Base-by-base conservation (phyloP, 1,284 basidiomycete species). In the Puccinia polysora region DNA sequence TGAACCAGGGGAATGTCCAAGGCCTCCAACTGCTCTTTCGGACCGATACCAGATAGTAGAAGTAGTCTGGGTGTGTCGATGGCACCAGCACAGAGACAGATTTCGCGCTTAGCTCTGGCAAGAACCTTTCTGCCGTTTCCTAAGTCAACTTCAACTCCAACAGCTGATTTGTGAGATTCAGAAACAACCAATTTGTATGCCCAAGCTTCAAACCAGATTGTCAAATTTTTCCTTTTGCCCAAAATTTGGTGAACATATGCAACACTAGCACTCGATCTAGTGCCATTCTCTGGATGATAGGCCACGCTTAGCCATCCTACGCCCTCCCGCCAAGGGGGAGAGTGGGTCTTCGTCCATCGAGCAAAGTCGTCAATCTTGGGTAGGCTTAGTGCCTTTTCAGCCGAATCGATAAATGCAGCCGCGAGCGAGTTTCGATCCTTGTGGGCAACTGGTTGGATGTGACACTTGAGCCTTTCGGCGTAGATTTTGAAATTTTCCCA, bases 21-120 rank as follows among this genome's bases (percentile, higher is more conserved):
- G 28, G 74, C 76, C 43, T 80, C 77, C 3, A 85, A 77, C 5
- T 85, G 78, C 8, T 78, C 76, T 4, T 75, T 76, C 25, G 81
- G 78, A 14, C 84, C 84, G 32, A 85, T 82, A 2, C 84, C 84
- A 0, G 83, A 84, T 23, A 84, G 78, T 55, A 85, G 83, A 0
- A 85, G 78, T 12, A 85, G 79, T 52, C 84, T 80, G 0, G 83
- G 83, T 2, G 81, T 81, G 75, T 83, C 82, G 59, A 84, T 78
- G 2, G 79, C 79, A 43, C 79, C 79, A 5, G 78, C 79, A 45
- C 77, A 78, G 0, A 80, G 73, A 30, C 79, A 77, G 45, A 80
- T 77, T 71, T 80, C 79, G 18, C 74, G 68, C 1, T 76, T 74
- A 8, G 79, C 79, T 15, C 74, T 77, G 20, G 79, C 74, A 55